Base-by-base conservation (phyloP, 2,329 filamentous ascomycete genomes). In the Esteya vermicola region DNA sequence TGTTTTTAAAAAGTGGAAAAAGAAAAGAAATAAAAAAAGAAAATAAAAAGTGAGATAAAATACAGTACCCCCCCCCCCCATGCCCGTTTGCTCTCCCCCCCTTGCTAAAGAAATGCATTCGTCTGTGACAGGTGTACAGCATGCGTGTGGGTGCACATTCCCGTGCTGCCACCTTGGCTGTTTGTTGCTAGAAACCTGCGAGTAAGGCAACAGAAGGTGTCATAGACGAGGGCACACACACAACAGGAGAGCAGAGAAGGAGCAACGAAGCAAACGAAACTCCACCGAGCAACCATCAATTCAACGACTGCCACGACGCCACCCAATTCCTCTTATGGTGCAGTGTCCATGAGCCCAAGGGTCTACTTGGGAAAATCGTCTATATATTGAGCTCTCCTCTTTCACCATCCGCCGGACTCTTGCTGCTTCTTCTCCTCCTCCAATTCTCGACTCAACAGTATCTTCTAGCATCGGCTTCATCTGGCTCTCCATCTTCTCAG, bases 231-330 rank as follows among this genome's bases (percentile, higher is more conserved):
- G n/a, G n/a, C n/a, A n/a, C 25, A 33, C 13, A 25, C 35, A 33
- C 36, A 39, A 33, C 16, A 12, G 16, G 32, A 33, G 20, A 39
- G 23, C 26, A 40, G 27, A 42, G 18, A 26, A 38, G 25, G 13
- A 22, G 21, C 32, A 23, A 37, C 41, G 31, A 35, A 23, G 33
- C 22, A 40, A 37, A 28, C 36, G 20, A 31, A 37, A 31, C 36
- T 37, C 36, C 36, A 37, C 22, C 16, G 19, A 28, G n/a, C 21
- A 23, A 33, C 32, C 25, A 32, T 26, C 45, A 40, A 45, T 35
- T 42, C 37, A 42, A 37, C 32, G 39, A 19, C 41, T 43, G 45
- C 43, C 43, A 47, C 45, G 45, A 47, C 41, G 39, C 36, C 16
- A 39, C 12, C 40, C 36, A 38, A 16, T 32, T 39, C 27, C n/a